Evolutionary conservation across 2,329 filamentous ascomycete species (phyloP).

Genomic region (Kalaharituber pfeilii): DNA sequence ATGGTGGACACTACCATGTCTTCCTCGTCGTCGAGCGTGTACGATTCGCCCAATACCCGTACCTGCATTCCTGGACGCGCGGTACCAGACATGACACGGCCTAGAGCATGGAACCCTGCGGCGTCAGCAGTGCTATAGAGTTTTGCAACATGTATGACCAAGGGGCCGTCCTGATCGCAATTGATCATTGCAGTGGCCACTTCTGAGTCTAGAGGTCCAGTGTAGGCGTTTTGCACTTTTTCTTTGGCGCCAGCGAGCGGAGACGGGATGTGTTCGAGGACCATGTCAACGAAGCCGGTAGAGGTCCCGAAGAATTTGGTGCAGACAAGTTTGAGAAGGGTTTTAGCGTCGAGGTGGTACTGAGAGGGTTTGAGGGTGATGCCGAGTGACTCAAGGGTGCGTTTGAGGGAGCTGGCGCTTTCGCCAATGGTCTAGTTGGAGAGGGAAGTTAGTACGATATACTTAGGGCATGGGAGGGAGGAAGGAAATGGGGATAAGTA

Average conservation of each 20-base stretch:
- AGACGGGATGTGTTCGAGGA: constrained; percentile 75
- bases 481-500: constrained; percentile 9
- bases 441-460: too few species aligned
- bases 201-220: constrained; percentile 68
- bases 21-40: constrained; percentile 92
- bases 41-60: constrained; percentile 82
- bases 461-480: constrained; percentile 2
- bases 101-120: constrained; percentile 78
- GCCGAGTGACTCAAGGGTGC: constrained; percentile 59
- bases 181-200: constrained; percentile 61
- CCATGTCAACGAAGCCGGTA: constrained; percentile 87
- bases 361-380: constrained; percentile 84
- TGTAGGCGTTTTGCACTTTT: constrained; percentile 75
- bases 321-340: constrained; percentile 74
- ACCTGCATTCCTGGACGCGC: constrained; percentile 67
- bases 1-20: constrained; percentile 85
- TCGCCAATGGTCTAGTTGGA: constrained; percentile 76
- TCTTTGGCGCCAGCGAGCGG: constrained; percentile 60
- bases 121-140: constrained; percentile 81
- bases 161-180: constrained; percentile 75
- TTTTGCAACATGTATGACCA: constrained; percentile 86
- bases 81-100: constrained; percentile 81
- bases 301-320: constrained; percentile 89
- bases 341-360: constrained; percentile 75
- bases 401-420: constrained; percentile 65